Evolutionary conservation across 1,284 basidiomycete species (phyloP), one percentile per base, ranked within the genome.

Genomic region (Moniliophthora roreri): DNA sequence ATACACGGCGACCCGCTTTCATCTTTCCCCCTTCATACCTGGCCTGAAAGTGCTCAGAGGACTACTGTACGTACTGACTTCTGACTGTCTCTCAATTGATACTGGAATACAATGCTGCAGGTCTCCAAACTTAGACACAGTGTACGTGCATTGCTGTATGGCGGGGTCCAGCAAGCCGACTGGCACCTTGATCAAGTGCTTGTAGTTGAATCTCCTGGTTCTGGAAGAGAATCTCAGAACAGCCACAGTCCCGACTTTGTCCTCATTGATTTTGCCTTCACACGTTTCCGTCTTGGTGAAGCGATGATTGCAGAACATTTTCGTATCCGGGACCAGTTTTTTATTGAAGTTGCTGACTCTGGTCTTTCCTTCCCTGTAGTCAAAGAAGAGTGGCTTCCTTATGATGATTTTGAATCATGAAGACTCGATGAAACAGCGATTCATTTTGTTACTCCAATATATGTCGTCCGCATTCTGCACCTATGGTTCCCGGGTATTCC

Each of bases 181-280:
- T 46, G 41, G 51, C 42, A 52, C 11, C 20, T 47, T 10, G 36
- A 39, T n/a, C 51, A 52, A 39, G 28, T 52, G 3, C 9, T 52
- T 9, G 11, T 41, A 10, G n/a, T 24, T 15, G 11, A 18, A n/a
- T 32, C n/a, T 16, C 16, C 48, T 24, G 16, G n/a, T 24, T 36
- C 26, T 8, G 28, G 11, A 6, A 11, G 28, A 11, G 28, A 32
- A 32, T 6, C 11, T 6, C 9, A 48, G 11, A 8, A 10, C 47
- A 36, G 16, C 8, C n/a, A n/a, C 9, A 9, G 13, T 13, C 21
- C 41, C 20, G 44, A 46, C 10, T n/a, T 48, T 35, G 38, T 44
- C 10, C 42, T 51, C 24, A 51, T 51, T 18, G 50, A 51, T 20
- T 51, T 51, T 21, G 40, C 39, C 5, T 51, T 42, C 40, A 21